Base-by-base conservation (phyloP, 208 protist species). In the Leishmania martiniquensis region DNA sequence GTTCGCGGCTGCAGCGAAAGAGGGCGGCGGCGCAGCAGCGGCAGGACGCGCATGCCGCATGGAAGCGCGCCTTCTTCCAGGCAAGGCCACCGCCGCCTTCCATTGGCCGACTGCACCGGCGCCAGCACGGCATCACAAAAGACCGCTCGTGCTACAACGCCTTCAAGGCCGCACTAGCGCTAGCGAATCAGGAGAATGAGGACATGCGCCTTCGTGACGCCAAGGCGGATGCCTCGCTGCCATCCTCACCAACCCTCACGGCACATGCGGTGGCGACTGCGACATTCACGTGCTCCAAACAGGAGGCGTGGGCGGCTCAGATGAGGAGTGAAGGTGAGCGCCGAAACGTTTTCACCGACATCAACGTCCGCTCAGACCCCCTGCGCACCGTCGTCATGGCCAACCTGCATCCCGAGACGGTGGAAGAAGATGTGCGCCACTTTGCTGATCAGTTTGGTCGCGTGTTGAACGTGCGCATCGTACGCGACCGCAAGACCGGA, bases 371-470 rank as follows among this genome's bases (percentile, higher is more conserved):
- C 54, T 89, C 88, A 5, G 89, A 95, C 77, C 86, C 92, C 20
- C 72, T 65, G 1, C 80, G 88, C 55, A 97, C 93, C 4, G 88
- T 95, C 3, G 78, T 96, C 54, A 77, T 97, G 70, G 86, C 90
- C 1, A 87, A 90, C 78, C 81, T 97, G 20, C 89, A 87, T 72
- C 74, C 80, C 39, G 86, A 91, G 57, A 85, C 89, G 2, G 72
- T 88, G n/a, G 93, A 97, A 72, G 91, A 89, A 72, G 93, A 97
- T 20, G 70, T 97, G 45, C 93, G 90, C 7, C 55, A 84, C 44
- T 97, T 96, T 76, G 86, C 91, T 10, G 91, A 97, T 78, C 92
- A 95, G 87, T 94, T 97, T 75, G 93, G 93, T 62, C 89, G 90
- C 34, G 93, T 97, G 7, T 60, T 88, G 69, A 78, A 75, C 34